These are phyloP conservation scores for Huntiella decipiens DNA, from an alignment of 2,329 filamentous ascomycete species.

Conservation along the genomic window DNA sequence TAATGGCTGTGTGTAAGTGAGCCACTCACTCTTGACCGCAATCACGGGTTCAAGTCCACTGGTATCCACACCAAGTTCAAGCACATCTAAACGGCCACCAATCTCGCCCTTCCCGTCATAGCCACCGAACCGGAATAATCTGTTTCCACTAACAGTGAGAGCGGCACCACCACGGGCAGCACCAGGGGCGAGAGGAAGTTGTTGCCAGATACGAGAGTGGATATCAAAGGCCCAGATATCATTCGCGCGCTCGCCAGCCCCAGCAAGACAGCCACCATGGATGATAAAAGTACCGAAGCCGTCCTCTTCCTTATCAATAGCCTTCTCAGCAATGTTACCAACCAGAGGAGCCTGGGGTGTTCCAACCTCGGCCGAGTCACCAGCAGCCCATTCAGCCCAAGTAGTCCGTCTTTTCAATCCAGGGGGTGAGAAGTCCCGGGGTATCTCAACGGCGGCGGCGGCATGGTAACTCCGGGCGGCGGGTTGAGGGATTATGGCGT, in stretches of 20 bases:
- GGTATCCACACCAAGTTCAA: conserved; percentile 34
- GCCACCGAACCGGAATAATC: conserved; percentile 62
- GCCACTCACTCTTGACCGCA: conserved; percentile 33
- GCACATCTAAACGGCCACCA: conserved; percentile 51
- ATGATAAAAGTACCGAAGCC: conserved; percentile 53
- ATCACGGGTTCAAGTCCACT: conserved; percentile 31
- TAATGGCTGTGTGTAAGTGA: conserved; percentile 25
- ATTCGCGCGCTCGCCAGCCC: conserved; percentile 34
- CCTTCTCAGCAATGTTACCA: conserved; percentile 35
- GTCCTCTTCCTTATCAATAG: conserved; percentile 39
- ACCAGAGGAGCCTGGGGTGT: conserved; percentile 41
- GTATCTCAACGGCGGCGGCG: conserved; percentile 36
- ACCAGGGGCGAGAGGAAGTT: conserved; percentile 47
- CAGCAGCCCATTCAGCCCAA: conserved; percentile 37
- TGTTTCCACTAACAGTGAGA: conserved; percentile 42
- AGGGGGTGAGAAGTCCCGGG: conserved; percentile 27
- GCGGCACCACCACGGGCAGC: conserved; percentile 47
- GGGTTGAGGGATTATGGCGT: conserved; percentile 27
- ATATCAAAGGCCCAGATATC: conserved; percentile 71
- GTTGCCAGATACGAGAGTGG: conserved; percentile 42
- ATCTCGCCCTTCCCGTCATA: conserved; percentile 53
- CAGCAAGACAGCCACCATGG: conserved; percentile 53
- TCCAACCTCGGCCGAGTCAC: conserved; percentile 32
- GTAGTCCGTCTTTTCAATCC: conserved; percentile 22
- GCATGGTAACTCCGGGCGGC: conserved; percentile 53